A percentile compares a stretch with the other conserved stretches of the same genome.
phyloP scores from a whole-genome alignment of 371 early-diverging fungal genomes.

The Zopfochytrium polystomum region DNA sequence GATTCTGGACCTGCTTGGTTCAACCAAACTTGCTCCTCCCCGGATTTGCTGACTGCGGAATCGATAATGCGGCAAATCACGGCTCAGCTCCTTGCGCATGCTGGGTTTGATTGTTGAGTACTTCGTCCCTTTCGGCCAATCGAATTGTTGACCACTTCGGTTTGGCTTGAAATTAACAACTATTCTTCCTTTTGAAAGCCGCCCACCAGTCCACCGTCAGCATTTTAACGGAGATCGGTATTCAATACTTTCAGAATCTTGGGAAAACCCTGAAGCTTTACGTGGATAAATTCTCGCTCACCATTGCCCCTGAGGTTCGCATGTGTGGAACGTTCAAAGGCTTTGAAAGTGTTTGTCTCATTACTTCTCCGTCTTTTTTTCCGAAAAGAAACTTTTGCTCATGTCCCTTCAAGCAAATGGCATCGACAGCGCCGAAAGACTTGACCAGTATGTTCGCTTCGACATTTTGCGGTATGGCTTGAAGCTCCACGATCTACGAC shows the following conservation, averaged over 20 bases:
- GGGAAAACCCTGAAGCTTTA: slow-evolving; percentile 79
- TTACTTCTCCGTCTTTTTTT: not conserved
- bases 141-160: too few relatives aligned
- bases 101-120: slow-evolving; percentile 74
- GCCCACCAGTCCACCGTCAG: slow-evolving; percentile 55
- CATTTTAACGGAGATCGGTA: slow-evolving; percentile 72
- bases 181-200: not conserved
- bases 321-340: not conserved
- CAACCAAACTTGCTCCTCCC: slow-evolving; percentile 30
- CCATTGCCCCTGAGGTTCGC: slow-evolving; percentile 72
- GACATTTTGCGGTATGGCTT: slow-evolving; percentile 69
- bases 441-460: slow-evolving; percentile 73
- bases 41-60: slow-evolving; percentile 59
- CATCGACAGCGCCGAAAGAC: slow-evolving; percentile 52
- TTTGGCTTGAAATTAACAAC: not conserved
- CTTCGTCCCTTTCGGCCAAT: too few relatives aligned
- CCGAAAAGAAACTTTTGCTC: slow-evolving; percentile 69
- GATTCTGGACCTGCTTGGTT: not conserved
- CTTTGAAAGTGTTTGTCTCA: not conserved
- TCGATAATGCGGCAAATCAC: slow-evolving; percentile 61
- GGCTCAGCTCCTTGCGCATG: slow-evolving; percentile 71
- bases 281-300: slow-evolving; percentile 67
- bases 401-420: slow-evolving; percentile 84
- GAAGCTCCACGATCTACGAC: slow-evolving; percentile 69
- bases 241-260: slow-evolving; percentile 74